These are phyloP conservation scores for Candida tetrigidarum DNA, from an alignment of 1,139 yeast species.

Conservation along the genomic window DNA sequence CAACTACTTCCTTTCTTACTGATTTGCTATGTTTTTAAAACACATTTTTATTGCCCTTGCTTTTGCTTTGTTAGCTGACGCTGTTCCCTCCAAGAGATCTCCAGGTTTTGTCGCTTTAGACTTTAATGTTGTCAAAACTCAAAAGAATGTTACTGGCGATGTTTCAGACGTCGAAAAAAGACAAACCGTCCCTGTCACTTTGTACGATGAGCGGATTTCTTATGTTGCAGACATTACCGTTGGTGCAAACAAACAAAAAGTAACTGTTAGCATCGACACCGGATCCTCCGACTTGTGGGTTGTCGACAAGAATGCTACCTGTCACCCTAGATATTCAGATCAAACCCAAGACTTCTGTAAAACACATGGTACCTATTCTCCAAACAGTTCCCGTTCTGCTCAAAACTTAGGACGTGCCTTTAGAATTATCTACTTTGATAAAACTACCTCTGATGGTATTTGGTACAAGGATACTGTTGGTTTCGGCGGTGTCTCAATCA, in stretches of 20 bases:
- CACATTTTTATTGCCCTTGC: constrained; percentile 13
- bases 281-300: constrained; percentile 40
- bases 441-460: constrained; percentile 43
- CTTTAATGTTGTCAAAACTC: constrained; percentile 13
- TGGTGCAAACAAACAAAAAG: constrained; percentile 17
- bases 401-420: constrained; percentile 14
- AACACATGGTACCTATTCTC: constrained; percentile 11
- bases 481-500: constrained; percentile 17
- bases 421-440: constrained; percentile 17
- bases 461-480: constrained; percentile 54
- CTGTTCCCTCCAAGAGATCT: constrained; percentile 12
- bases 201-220: constrained; percentile 10
- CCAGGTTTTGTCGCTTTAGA: constrained; percentile 16
- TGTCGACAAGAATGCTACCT: constrained; percentile 11
- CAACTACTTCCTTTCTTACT: not conserved
- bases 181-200: constrained; percentile 12
- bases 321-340: constrained; percentile 2
- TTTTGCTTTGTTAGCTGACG: constrained; percentile 16
- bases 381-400: constrained; percentile 9
- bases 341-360: constrained; percentile 8
- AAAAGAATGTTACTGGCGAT: constrained; percentile 27
- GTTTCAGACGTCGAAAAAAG: constrained; percentile 4
- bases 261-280: constrained; percentile 21
- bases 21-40: constrained; percentile 3
- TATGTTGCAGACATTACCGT: constrained; percentile 13